A percentile compares a stretch with the other conserved stretches of the same genome.
These are phyloP conservation scores for Fusarium fujikuroi DNA, from an alignment of 2,329 filamentous ascomycete genomes.

Conservation along the genomic window DNA sequence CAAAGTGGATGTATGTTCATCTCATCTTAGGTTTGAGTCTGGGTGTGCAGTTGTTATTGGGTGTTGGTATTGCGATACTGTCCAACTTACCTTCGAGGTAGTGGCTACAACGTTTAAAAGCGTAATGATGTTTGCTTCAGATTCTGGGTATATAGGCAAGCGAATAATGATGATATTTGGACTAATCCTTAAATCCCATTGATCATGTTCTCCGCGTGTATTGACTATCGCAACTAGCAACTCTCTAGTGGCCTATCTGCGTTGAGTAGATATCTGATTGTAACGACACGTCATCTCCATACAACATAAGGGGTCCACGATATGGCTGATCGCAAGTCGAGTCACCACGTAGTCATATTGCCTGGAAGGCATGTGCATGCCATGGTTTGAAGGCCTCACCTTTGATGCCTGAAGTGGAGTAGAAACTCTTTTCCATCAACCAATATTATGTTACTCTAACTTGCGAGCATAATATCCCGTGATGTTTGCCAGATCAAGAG, in stretches of 20 bases:
- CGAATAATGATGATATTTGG: background rate
- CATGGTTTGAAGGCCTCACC: background rate
- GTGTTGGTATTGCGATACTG: conserved; percentile 18
- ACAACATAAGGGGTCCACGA: background rate
- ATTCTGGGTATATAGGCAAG: background rate
- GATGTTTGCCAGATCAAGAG: background rate
- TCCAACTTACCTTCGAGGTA: conserved; percentile 15
- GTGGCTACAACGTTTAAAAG: background rate
- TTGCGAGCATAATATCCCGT: background rate
- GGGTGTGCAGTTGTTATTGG: conserved; percentile 46
- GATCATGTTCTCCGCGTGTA: background rate
- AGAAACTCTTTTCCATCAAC: background rate
- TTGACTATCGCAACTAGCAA: background rate
- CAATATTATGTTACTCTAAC: background rate
- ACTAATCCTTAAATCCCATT: background rate
- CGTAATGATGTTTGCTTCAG: background rate
- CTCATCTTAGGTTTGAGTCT: conserved; percentile 49
- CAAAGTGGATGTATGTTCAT: conserved; percentile 44
- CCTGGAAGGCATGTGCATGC: background rate
- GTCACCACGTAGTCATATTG: background rate
- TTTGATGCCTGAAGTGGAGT: background rate
- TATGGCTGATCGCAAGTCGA: background rate
- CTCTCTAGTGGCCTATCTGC: background rate
- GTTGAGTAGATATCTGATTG: background rate
- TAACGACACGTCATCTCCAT: background rate